These are phyloP conservation scores for Ogataea allantospora DNA, from an alignment of 805 yeast species.

Conservation along the genomic window DNA sequence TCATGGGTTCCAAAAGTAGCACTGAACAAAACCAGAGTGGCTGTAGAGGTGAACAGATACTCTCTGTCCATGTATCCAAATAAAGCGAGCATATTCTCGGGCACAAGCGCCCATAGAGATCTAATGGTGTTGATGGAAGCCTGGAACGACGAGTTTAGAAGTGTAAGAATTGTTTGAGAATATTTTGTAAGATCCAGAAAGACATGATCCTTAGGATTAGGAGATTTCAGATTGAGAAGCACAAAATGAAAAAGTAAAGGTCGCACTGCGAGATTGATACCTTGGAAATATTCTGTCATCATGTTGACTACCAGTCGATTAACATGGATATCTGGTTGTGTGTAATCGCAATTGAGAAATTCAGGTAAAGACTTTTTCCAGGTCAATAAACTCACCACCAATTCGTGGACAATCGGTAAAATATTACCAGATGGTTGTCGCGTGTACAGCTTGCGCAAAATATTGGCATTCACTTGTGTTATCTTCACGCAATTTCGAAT, in stretches of 20 bases:
- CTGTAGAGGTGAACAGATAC: constrained; percentile 72
- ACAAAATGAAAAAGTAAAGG: constrained; percentile 78
- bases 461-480: constrained; percentile 74
- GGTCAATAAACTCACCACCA: constrained; percentile 61
- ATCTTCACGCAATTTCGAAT: constrained; percentile 75
- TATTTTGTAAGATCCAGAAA: constrained; percentile 61
- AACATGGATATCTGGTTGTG: constrained; percentile 50
- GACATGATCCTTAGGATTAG: constrained; percentile 37
- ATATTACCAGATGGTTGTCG: constrained; percentile 76
- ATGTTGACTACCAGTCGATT: constrained; percentile 68
- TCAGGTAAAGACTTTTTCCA: constrained; percentile 70
- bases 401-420: constrained; percentile 67
- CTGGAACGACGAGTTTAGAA: constrained; percentile 74
- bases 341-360: constrained; percentile 63
- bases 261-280: constrained; percentile 74
- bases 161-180: constrained; percentile 64
- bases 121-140: constrained; percentile 76
- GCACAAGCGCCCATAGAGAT: constrained; percentile 70
- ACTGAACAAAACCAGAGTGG: constrained; percentile 68
- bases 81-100: constrained; percentile 78
- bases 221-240: constrained; percentile 53
- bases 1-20: constrained; percentile 82
- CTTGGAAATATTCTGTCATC: constrained; percentile 82
- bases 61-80: constrained; percentile 89
- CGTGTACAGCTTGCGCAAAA: constrained; percentile 66